phyloP scores from a whole-genome alignment of 2,329 filamentous ascomycete species.

The Myriosclerotinia duriaeana region DNA sequence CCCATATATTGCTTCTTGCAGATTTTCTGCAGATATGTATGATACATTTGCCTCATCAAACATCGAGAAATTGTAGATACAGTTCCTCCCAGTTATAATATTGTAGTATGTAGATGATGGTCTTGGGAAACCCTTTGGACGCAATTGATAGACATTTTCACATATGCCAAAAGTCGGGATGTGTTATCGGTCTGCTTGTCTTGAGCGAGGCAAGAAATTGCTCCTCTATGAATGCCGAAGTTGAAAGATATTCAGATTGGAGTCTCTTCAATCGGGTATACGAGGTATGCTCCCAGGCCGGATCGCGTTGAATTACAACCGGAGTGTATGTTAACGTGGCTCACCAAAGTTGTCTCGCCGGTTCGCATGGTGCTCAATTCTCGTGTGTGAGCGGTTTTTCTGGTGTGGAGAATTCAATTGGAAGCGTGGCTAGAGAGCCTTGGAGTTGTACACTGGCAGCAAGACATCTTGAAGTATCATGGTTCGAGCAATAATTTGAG shows the following conservation, averaged over 20 bases:
- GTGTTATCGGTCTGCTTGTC: background rate
- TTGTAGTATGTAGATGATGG: too few species aligned
- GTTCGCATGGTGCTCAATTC: background rate
- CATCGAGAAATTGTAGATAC: background rate
- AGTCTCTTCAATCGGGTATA: background rate
- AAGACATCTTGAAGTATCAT: background rate
- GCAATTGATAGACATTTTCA: background rate
- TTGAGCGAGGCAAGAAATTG: too few species aligned
- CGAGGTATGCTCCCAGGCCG: background rate
- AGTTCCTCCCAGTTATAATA: accelerated
- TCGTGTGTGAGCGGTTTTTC: background rate
- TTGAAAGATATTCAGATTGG: background rate
- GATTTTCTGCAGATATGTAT: background rate
- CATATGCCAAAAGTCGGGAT: background rate
- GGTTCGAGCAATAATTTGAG: background rate
- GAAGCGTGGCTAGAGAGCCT: background rate
- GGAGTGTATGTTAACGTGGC: background rate
- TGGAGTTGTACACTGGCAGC: background rate
- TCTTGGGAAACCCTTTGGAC: background rate
- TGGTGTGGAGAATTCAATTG: background rate
- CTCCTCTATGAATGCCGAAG: background rate
- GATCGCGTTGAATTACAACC: background rate
- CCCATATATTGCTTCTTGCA: background rate
- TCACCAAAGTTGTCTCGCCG: background rate
- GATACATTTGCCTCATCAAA: background rate